Conservation (phyloP, 225 moss, liverwort and hornwort species). For the Anthoceros angustus region DNA sequence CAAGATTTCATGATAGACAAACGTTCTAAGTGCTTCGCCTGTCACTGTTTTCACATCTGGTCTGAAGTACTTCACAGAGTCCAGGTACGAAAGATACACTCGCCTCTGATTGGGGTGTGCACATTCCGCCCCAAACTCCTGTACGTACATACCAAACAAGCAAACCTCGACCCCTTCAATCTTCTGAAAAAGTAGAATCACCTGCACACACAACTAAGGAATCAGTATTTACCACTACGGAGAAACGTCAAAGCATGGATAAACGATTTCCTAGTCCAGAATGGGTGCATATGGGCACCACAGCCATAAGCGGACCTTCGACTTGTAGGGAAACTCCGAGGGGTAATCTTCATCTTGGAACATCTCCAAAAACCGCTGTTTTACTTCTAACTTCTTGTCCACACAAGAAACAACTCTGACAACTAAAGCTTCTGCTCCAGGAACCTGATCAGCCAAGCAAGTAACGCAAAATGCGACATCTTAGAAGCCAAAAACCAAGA, state of each 20-base stretch:
- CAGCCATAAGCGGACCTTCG: constrained; percentile 33
- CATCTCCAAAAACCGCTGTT: constrained; percentile 87
- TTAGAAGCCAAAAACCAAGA: too few relatives aligned
- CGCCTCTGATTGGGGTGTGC: constrained; percentile 92
- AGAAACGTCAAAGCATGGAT: neutral
- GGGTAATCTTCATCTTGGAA: constrained; percentile 98
- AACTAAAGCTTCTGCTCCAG: constrained; percentile 78
- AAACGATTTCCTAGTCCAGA: too few relatives aligned
- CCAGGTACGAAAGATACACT: constrained; percentile 92
- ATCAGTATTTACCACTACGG: neutral
- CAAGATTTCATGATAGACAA: constrained; percentile 97
- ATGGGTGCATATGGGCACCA: neutral
- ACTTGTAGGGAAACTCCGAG: constrained; percentile 92
- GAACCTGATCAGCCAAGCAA: constrained; percentile 24
- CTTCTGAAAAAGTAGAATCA: constrained; percentile 91
- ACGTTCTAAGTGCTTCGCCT: constrained; percentile 91
- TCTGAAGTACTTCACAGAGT: constrained; percentile 96
- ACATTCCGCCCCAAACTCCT: constrained; percentile 95
- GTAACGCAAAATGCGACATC: neutral
- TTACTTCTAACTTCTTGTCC: constrained; percentile 96
- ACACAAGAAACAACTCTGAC: constrained; percentile 92
- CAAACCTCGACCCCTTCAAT: constrained; percentile 99
- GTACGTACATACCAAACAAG: constrained; percentile 97
- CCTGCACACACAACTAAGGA: constrained; percentile 24
- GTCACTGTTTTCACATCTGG: constrained; percentile 86